A percentile compares a stretch with the other conserved stretches of the same genome.
These are phyloP conservation scores for Aspergillus persii DNA, from an alignment of 2,329 filamentous ascomycete species.

Conservation along the genomic window DNA sequence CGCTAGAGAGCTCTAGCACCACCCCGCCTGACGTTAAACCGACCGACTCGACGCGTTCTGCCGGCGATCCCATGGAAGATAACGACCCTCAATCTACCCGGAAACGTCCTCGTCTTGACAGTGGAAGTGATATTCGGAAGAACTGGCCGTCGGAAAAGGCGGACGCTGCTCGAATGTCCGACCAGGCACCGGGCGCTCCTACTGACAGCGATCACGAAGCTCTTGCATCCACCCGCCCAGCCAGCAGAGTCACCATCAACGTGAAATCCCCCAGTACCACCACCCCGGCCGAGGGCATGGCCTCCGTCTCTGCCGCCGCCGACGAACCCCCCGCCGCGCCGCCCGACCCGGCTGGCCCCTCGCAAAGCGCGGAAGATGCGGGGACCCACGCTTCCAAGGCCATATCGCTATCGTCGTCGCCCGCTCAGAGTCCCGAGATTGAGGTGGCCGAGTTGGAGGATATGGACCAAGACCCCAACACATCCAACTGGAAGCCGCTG, in stretches of 20 bases:
- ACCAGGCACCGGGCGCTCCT: conserved; percentile 26
- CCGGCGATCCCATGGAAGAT: conserved; percentile 42
- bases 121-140: conserved; percentile 38
- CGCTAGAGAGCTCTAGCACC: conserved; percentile 45
- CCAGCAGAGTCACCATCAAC: conserved; percentile 50
- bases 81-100: conserved; percentile 37
- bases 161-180: conserved; percentile 15
- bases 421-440: conserved; percentile 46
- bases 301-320: conserved; percentile 6
- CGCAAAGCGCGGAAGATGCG: conserved; percentile 17
- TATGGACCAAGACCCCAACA: conserved; percentile 47
- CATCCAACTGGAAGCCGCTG: conserved; percentile 44
- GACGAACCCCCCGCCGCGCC: conserved; percentile 15
- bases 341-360: conserved; percentile 12
- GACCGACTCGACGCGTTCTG: conserved; percentile 29
- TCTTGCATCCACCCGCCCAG: conserved; percentile 33
- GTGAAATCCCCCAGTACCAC: conserved; percentile 37
- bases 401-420: conserved; percentile 45
- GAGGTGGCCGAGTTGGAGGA: conserved; percentile 52
- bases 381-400: conserved; percentile 25
- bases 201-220: conserved; percentile 28
- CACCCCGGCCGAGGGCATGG: conserved; percentile 8
- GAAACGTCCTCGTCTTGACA: conserved; percentile 50
- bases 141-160: conserved; percentile 32
- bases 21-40: conserved; percentile 36